Evolutionary conservation across 2,329 filamentous ascomycete species (phyloP).

Genomic region (Sporothrix pallida): DNA sequence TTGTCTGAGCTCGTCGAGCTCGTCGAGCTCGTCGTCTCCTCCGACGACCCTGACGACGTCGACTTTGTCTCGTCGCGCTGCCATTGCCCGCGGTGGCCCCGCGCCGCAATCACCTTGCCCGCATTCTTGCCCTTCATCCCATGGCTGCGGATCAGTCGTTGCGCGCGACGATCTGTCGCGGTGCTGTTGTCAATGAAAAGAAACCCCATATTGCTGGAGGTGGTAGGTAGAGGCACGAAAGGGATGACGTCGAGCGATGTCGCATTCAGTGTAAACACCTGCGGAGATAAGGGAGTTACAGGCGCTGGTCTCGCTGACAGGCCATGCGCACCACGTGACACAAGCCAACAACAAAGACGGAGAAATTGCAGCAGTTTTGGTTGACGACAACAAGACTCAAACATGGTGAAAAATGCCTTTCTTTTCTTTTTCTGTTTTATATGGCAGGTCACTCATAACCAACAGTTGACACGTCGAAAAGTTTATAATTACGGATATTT

Average conservation of each 20-base stretch:
- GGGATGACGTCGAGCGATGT: no score
- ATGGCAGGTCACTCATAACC: no score
- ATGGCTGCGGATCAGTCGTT: slow-evolving; percentile 22
- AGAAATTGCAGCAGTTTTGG: no score
- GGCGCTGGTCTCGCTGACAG: not conserved
- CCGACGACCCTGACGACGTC: no score
- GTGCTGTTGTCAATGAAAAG: slow-evolving; percentile 27
- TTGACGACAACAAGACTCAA: no score
- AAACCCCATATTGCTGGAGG: not conserved
- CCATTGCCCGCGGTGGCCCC: slow-evolving; percentile 21
- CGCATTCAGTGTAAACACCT: not conserved
- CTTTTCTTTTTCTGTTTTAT: no score
- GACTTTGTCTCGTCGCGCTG: not conserved
- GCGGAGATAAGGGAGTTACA: slow-evolving; percentile 11
- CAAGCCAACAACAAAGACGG: no score
- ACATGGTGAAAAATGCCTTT: no score
- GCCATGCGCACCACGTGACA: no score
- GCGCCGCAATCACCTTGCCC: slow-evolving; percentile 12
- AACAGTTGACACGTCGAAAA: no score
- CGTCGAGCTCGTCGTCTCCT: slow-evolving; percentile 3
- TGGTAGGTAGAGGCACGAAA: not conserved
- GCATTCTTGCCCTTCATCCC: slow-evolving; percentile 24
- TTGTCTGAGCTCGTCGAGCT: not conserved
- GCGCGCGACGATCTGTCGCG: not conserved
- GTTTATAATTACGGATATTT: no score